Evolutionary conservation across 2,329 filamentous ascomycete species (phyloP), one percentile per base, ranked within the genome.

Genomic region (Pseudocercospora macadamiae): DNA sequence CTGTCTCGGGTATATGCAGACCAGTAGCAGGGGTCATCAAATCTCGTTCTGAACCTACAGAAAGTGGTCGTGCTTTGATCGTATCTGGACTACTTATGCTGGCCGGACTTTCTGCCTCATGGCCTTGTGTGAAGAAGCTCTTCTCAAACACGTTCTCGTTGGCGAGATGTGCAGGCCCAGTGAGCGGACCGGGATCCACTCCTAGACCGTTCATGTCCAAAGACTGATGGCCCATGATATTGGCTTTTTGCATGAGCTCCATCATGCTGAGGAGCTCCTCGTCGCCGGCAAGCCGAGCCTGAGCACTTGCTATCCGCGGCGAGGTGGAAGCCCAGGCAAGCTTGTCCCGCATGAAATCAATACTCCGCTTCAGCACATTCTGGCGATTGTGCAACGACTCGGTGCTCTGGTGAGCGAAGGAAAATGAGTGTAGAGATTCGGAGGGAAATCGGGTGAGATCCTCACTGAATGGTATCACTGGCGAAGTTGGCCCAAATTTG

Each of bases 381-480:
- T 97, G 93, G 55, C 95, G 89, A 73, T 86, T 96, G 73, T 96
- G 90, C 56, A 97, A 82, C 63, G 91, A 87, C 63, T 97, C 93
- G 71, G 54, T 57, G 2, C 93, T 93, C 75, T 96, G 93, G 67
- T 96, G 91, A 37, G 95, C 91, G 75, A 99, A 99, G 10, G 93
- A 97, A 78, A 99, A 99, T 1, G 95, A 99, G 76, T 99, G 95
- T 47, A 99, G 80, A 4, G 95, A 99, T 73, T 99, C 95, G 67
- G 91, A 91, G 1, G 95, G 93, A 73, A 99, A 99, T 51, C 93
- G 88, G 45, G 88, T 88, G 45, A 99, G 84, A 72, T 99, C 95
- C 79, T 97, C 95, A 70, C 86, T 84, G 71, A 92, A 91, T 62
- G 85, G 79, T 39, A 89, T 70, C 5, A 78, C 85, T 21, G 91